Evolutionary conservation across 306 rosid genomes (phyloP), one percentile per base, ranked within the genome.

Genomic region (Prunus fruticosa): DNA sequence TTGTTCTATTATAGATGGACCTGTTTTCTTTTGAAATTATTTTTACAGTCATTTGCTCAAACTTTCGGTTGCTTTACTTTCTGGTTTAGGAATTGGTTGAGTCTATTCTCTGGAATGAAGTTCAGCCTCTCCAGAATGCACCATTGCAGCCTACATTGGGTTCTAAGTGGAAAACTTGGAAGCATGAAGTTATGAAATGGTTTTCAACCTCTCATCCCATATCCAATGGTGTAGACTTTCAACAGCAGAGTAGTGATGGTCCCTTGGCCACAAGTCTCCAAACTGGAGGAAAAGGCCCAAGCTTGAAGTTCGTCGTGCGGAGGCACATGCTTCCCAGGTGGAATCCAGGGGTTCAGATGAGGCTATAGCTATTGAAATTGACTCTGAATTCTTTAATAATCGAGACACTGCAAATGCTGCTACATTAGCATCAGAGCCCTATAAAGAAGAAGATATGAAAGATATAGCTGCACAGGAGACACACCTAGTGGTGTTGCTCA

Each of bases 271-370:
- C 91, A 81, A 86, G 85, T 86, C 83, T 85, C 72, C 97, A 92
- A 80, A 83, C 79, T 75, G 78, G 90, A 81, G 97, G 85, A 96
- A 96, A 84, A 87, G 99, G 82, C 89, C 97, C 53, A 96, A 96
- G 85, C 99, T 96, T 78, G 98, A 96, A 91, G 87, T 96, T 82
- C 99, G 99, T 58, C 97, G 99, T 63, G 97, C 97, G 9, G 98
- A 95, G 72, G 76, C 92, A 71, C 97, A 95, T 82, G 79, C 91
- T 83, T 86, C 86, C 72, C 91, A 80, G 78, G 77, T 86, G 79
- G 93, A 85, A 70, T 69, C 83, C 60, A 84, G 81, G 84, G 89
- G 63, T 82, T 80, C 88, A 53, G 86, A 83, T 76, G 89, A 86
- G 47, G 65, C 93, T 79, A 81, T 87, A 72, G 64, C 89, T 38